Evolutionary conservation across 2,329 filamentous ascomycete genomes (phyloP).

Genomic region (Cercospora sojina): DNA sequence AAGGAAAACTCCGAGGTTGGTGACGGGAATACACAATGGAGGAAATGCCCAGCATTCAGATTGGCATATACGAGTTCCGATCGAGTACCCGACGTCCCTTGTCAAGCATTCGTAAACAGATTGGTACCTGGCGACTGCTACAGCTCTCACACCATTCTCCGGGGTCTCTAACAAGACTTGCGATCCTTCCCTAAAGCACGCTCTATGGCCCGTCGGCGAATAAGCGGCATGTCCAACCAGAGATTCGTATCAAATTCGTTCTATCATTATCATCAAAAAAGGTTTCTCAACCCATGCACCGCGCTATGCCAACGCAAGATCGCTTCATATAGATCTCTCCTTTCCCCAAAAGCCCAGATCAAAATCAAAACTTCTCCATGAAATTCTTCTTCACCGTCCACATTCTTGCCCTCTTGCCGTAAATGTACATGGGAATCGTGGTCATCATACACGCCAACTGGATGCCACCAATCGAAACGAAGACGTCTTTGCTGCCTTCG

Average conservation of each 20-base stretch:
- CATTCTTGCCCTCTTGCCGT: constrained; percentile 85
- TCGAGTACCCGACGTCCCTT: too few species aligned
- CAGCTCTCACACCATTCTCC: too few species aligned
- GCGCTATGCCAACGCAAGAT: neutral
- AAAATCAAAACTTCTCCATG: constrained; percentile 70
- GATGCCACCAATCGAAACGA: constrained; percentile 79
- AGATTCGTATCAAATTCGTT: neutral
- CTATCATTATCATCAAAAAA: neutral
- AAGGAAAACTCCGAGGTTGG: too few species aligned
- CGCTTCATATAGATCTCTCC: neutral
- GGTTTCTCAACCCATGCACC: neutral
- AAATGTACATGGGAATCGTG: constrained; percentile 91
- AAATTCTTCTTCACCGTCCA: constrained; percentile 86
- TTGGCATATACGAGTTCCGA: too few species aligned
- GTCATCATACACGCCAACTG: constrained; percentile 72
- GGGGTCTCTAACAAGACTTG: too few species aligned
- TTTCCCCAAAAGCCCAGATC: neutral
- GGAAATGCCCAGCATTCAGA: too few species aligned
- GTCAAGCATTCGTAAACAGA: too few species aligned
- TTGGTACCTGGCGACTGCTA: too few species aligned
- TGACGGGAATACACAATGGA: too few species aligned
- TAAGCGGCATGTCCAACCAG: too few species aligned
- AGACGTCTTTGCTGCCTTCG: constrained; percentile 75
- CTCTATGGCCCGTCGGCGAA: too few species aligned
- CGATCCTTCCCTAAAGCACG: too few species aligned